Evolutionary conservation across 306 rosid genomes (phyloP), one percentile per base, ranked within the genome.

Genomic region (Trifolium repens): DNA sequence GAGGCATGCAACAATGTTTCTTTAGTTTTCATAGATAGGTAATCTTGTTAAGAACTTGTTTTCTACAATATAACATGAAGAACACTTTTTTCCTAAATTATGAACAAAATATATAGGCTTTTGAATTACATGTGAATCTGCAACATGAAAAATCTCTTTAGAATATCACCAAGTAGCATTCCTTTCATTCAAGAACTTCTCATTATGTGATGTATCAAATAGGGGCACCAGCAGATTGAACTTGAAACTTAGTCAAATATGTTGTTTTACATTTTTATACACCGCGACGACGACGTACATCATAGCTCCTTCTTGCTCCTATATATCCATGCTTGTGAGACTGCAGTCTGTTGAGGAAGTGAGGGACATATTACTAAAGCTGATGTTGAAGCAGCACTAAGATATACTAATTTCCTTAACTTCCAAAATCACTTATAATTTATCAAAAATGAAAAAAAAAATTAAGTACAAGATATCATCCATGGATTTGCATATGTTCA

Each of bases 341-440:
- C 85, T 79, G 86, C 75, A 67, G 53, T 75, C 84, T 53, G 81
- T 75, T 27, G 53, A 72, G 79, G 74, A 79, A 81, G 86, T 71
- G 74, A 81, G 72, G 58, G 37, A 75, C 34, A 69, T 72, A 53
- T 82, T 72, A 73, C 68, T 71, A 74, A 78, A 66, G 73, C 79
- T 24, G 77, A 71, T 76, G 47, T 39, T 39, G 42, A 39, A 39
- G 47, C 34, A 46, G 39, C 24, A 19, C 32, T 22, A 65, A 65
- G 64, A 72, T 62, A 67, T 52, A 12, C 69, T 78, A 50, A 16
- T 39, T 39, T 1, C 2, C 42, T 39, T 39, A 39, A 43, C 35
- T 79, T 78, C 80, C 73, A 69, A 54, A 54, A 44, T 62, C 34
- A 69, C 58, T 65, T 81, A 39, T 39, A 8, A 39, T 39, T 74